phyloP scores from a whole-genome alignment of 345 rosid genomes.

The Luvunga scandens region DNA sequence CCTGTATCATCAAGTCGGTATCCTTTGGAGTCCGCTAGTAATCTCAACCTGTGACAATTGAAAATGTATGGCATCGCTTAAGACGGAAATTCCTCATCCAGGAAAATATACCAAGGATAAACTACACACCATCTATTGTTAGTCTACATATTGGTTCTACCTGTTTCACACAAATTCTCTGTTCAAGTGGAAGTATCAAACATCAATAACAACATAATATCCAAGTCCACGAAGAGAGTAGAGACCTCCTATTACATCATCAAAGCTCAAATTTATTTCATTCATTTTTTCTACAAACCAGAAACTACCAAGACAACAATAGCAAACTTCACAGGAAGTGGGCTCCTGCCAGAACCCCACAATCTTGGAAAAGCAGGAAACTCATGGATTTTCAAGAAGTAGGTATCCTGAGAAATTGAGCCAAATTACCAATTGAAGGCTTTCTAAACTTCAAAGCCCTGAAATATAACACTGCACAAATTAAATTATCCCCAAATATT shows the following conservation, averaged over 20 bases:
- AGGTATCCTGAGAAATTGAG: not conserved
- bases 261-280: not conserved
- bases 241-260: not conserved
- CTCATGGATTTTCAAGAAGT: not conserved
- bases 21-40: constrained; percentile 89
- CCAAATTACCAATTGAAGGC: not conserved
- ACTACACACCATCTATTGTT: not conserved
- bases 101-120: not conserved
- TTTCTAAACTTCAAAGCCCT: not conserved
- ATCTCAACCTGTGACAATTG: constrained; percentile 63
- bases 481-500: not conserved
- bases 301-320: not conserved
- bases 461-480: not conserved
- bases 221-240: constrained; percentile 2
- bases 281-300: not conserved
- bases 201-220: not conserved
- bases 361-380: not conserved
- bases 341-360: not conserved
- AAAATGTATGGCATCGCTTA: not conserved
- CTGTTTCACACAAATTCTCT: not conserved
- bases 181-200: not conserved
- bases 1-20: constrained; percentile 89
- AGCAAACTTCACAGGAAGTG: not conserved
- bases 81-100: not conserved
- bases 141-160: not conserved